Base-by-base conservation (phyloP, 2,329 filamentous ascomycete species). In the Fusarium drepaniforme region DNA sequence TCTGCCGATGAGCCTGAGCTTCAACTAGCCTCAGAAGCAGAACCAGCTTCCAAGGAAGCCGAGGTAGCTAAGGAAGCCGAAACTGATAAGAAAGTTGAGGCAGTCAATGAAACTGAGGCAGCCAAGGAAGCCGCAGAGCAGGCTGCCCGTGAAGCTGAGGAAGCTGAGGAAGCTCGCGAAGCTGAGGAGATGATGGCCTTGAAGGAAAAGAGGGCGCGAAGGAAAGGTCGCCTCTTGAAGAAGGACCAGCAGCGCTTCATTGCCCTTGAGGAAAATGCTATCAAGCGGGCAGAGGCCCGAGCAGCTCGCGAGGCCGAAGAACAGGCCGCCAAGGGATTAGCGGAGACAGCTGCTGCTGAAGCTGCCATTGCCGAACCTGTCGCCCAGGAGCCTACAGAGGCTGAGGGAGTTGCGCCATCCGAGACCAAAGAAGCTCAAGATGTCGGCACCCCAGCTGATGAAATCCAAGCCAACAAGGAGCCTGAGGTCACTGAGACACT, bases 141-240 rank as follows among this genome's bases (percentile, higher is more conserved):
- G 53, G 74, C 78, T 42, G 67, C 73, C 11, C 70, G 66, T 12
- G 77, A 80, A 33, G 78, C 74, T 15, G 79, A 74, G n/a, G 71
- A 75, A 6, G 64, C 64, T 16, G 68, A 78, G 33, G 69, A 64
- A 33, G 78, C 72, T 11, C 72, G 57, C 23, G 78, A 82, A 63
- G 78, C 80, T 42, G 71, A 77, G 42, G 82, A 85, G 60, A 78
- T 85, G 3, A 81, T 78, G n/a, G 70, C 77, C 4, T 79, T 86
- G 11, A 84, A 84, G 57, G 82, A 83, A 46, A 88, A 88, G 77
- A 88, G 73, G 49, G 46, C 38, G 3, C 77, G 53, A 58, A 75
- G 58, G 44, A 68, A 75, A 3, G 76, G 78, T 2, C 76, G 76
- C 9, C 72, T 79, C 6, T 33, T 75, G 15, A 79, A 66, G 56